Evolutionary conservation across 2,329 filamentous ascomycete species (phyloP).

Genomic region (Fusarium tupiense): DNA sequence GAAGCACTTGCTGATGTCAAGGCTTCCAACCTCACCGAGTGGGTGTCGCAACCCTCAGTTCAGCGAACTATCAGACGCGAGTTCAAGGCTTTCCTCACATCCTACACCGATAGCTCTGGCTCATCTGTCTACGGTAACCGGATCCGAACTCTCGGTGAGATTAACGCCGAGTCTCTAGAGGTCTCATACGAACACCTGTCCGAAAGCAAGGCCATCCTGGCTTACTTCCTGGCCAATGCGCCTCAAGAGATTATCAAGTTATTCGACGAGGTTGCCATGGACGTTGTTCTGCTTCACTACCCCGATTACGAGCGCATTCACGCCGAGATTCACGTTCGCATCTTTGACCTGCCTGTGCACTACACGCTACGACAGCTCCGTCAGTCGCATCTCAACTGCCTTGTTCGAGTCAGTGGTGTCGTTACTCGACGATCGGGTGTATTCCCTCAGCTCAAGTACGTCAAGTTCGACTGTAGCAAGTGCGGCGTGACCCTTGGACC

Average conservation of each 20-base stretch:
- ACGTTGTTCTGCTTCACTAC: conserved; percentile 94
- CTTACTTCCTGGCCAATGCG: conserved; percentile 95
- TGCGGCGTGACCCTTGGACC: conserved; percentile 92
- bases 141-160: conserved; percentile 93
- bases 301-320: conserved; percentile 98
- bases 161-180: conserved; percentile 95
- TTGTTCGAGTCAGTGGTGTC: conserved; percentile 93
- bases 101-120: conserved; percentile 90
- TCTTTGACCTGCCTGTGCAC: conserved; percentile 91
- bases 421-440: conserved; percentile 94
- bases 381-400: conserved; percentile 94
- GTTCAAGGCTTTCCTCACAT: conserved; percentile 96
- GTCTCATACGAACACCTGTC: conserved; percentile 95
- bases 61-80: conserved; percentile 94
- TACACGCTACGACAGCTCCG: conserved; percentile 95
- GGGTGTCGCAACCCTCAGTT: conserved; percentile 90
- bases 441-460: conserved; percentile 97
- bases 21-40: conserved; percentile 90
- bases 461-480: conserved; percentile 97
- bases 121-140: conserved; percentile 94
- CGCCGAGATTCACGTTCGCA: conserved; percentile 96
- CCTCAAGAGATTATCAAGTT: conserved; percentile 95
- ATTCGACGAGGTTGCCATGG: conserved; percentile 96
- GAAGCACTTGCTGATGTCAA: conserved; percentile 94
- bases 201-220: conserved; percentile 89